A percentile compares a stretch with the other conserved stretches of the same genome.
Conservation (phyloP, 1,284 basidiomycete species). For the Melampsora americana region DNA sequence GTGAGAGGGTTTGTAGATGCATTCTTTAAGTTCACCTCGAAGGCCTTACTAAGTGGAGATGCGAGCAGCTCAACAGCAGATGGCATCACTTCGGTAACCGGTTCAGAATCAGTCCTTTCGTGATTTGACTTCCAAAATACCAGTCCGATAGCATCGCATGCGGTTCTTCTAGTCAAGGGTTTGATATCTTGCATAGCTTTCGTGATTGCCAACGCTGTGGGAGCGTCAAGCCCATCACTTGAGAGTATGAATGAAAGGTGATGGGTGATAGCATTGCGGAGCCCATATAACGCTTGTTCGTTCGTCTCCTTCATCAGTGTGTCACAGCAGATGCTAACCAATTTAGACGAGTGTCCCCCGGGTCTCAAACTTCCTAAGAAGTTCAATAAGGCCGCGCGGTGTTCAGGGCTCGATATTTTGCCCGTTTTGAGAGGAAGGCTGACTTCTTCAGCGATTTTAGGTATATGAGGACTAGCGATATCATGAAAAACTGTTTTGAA, state of each 20-base stretch:
- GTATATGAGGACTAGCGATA: slow-evolving; percentile 47
- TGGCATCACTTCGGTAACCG: not conserved
- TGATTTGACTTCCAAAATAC: slow-evolving; percentile 31
- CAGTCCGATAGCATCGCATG: slow-evolving; percentile 39
- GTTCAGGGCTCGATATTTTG: slow-evolving; percentile 79
- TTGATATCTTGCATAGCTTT: slow-evolving; percentile 44
- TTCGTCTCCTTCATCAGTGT: slow-evolving; percentile 41
- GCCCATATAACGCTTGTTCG: slow-evolving; percentile 36
- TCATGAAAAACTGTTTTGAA: slow-evolving; percentile 62
- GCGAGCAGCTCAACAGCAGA: slow-evolving; percentile 1
- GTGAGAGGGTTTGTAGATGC: slow-evolving; percentile 63
- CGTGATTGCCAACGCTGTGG: slow-evolving; percentile 12
- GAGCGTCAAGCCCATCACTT: slow-evolving; percentile 15
- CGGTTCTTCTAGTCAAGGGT: slow-evolving; percentile 27
- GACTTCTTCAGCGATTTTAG: slow-evolving; percentile 63
- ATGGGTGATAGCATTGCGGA: slow-evolving; percentile 15
- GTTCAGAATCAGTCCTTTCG: not conserved
- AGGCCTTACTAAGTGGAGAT: slow-evolving; percentile 49
- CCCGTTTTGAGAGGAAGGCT: slow-evolving; percentile 70
- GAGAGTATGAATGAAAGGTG: slow-evolving; percentile 30
- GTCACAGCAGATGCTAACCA: slow-evolving; percentile 38
- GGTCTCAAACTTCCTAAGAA: slow-evolving; percentile 60
- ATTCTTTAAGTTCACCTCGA: slow-evolving; percentile 70
- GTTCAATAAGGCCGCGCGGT: slow-evolving; percentile 73
- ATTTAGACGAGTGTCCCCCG: slow-evolving; percentile 13